Conservation (phyloP, 2,329 filamentous ascomycete genomes). For the Penicillium crustosum region DNA sequence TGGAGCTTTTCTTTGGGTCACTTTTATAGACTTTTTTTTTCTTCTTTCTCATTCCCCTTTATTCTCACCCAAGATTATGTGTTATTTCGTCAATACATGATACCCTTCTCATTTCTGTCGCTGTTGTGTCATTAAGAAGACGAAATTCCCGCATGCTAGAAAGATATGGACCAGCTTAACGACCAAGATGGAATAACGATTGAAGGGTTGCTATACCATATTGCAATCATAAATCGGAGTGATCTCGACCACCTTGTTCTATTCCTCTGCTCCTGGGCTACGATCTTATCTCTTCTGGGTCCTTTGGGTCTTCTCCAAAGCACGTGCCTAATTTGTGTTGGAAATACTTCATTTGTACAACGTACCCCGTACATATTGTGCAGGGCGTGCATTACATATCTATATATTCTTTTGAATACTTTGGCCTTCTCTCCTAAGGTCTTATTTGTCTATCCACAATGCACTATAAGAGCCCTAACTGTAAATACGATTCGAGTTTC, state of each 20-base stretch:
- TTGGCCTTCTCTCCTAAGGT: background rate
- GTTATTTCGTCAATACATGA: background rate
- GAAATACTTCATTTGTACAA: background rate
- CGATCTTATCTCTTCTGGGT: background rate
- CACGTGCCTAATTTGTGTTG: background rate
- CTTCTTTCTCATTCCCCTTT: conserved; percentile 1
- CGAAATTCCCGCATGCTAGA: background rate
- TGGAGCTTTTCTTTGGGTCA: conserved; percentile 12
- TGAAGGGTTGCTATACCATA: background rate
- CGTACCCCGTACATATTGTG: background rate
- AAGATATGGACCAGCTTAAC: background rate
- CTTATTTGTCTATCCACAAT: background rate
- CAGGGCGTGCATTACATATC: background rate
- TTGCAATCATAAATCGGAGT: background rate
- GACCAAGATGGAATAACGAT: background rate
- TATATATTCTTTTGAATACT: background rate
- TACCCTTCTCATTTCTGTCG: background rate
- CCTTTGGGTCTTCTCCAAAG: background rate
- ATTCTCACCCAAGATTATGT: background rate
- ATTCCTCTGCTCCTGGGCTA: background rate
- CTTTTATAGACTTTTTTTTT: conserved; percentile 18
- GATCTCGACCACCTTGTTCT: background rate
- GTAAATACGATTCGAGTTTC: background rate
- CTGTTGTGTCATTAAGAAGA: background rate
- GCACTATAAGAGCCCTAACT: background rate